Base-by-base conservation (phyloP, 805 yeast species). In the Saccharomycopsis fibuligera region DNA sequence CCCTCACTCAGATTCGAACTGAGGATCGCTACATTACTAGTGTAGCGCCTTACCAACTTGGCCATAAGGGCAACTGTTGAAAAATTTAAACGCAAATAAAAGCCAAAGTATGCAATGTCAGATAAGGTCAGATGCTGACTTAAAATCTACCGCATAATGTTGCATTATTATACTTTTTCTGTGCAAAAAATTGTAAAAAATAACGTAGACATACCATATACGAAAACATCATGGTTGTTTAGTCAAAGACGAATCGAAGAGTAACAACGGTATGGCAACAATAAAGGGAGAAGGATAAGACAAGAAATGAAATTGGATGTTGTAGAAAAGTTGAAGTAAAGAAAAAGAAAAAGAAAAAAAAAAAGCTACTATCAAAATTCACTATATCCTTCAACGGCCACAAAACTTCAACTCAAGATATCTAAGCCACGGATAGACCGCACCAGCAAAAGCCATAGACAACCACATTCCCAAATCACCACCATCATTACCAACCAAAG, bases 401-500 rank as follows among this genome's bases (percentile, higher is more conserved):
- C 70, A 81, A 48, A 63, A 67, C 58, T 72, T 75, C 55, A 85
- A 63, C 61, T 88, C 96, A 38, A 69, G 56, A 58, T 76, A 83
- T 54, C 96, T 69, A n/a, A 77, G 62, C 0, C 68, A 58, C 4
- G 95, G 89, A 61, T 82, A 88, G 0, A 72, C 67, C 1, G 80
- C 52, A 0, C 80, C 83, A 3, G 88, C 69, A 56, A 88, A 78
- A 0, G 79, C 93, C 77, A 84, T 76, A 14, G 84, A 70, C 33
- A 87, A 62, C 79, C 90, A 85, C 76, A 83, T 80, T 22, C 93
- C 96, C 36, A 88, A 62, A 62, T 88, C 96, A 17, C 88, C 95
- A 48, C 86, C 89, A 53, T 64, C 62, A 4, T 72, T 79, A 19
- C 95, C 95, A 14, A 84, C 67, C 3, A 68, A 57, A 25, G 63